phyloP scores from a whole-genome alignment of 73 alveolate species.

The Tetrahymena malaccensis region DNA sequence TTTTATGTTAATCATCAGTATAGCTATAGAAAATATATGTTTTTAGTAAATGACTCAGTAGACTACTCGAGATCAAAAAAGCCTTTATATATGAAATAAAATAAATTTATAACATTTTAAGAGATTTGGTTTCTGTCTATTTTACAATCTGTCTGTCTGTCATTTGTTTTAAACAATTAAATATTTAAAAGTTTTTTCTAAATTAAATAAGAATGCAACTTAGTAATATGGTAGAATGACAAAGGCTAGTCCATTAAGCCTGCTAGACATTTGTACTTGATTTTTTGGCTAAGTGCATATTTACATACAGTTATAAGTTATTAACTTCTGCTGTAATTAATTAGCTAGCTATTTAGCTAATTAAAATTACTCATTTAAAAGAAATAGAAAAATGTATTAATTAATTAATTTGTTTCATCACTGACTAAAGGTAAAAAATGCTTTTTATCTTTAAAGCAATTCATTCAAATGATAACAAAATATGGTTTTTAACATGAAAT shows the following conservation, averaged over 20 bases:
- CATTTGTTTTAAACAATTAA: not conserved
- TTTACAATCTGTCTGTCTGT: not conserved
- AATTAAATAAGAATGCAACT: not conserved
- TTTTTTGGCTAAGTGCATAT: not conserved
- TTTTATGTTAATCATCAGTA: too few species aligned
- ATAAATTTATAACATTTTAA: too few species aligned
- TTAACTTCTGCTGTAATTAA: not conserved
- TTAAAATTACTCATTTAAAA: not conserved
- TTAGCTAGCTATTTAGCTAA: not conserved
- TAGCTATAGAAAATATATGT: too few species aligned
- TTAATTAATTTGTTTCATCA: too few species aligned
- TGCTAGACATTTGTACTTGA: not conserved
- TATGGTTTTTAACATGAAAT: too few species aligned
- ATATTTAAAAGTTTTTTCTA: not conserved
- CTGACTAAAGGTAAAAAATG: too few species aligned
- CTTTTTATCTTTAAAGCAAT: too few species aligned
- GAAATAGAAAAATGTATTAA: not conserved
- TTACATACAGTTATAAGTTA: not conserved
- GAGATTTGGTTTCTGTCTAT: not conserved
- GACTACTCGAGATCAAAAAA: too few species aligned
- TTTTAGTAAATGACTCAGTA: too few species aligned
- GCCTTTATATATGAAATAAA: too few species aligned
- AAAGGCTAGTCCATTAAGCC: too few species aligned
- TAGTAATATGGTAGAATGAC: not conserved
- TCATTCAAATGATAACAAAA: not conserved